Percentiles rank a stretch among this genome's conserved stretches.
phyloP scores from a whole-genome alignment of 345 rosid genomes.

The Linum trigynum region DNA sequence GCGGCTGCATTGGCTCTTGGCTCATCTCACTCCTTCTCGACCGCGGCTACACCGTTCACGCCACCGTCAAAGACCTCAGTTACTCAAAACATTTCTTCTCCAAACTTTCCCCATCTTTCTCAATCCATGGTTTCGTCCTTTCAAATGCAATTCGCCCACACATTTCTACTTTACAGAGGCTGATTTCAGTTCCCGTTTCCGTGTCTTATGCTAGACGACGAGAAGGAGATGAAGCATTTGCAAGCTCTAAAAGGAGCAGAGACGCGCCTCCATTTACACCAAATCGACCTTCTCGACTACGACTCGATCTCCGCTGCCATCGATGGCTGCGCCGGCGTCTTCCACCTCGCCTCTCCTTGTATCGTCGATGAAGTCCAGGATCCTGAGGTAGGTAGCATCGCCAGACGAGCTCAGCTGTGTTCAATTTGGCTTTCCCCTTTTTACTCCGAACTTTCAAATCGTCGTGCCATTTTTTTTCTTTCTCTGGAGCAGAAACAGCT shows the following conservation, averaged over 20 bases:
- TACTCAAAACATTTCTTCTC: slow-evolving; percentile 6
- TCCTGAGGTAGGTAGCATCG: slow-evolving; percentile 48
- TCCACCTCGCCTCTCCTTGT: slow-evolving; percentile 94
- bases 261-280: slow-evolving; percentile 69
- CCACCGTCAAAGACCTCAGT: slow-evolving; percentile 75
- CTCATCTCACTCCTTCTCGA: slow-evolving; percentile 64
- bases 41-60: slow-evolving; percentile 77
- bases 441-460: background rate
- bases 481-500: slow-evolving; percentile 45
- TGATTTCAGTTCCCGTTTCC: background rate
- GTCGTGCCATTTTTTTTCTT: background rate
- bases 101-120: background rate
- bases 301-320: slow-evolving; percentile 55
- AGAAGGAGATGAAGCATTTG: slow-evolving; percentile 74
- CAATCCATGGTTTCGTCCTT: background rate
- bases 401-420: background rate
- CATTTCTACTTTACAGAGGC: too few species aligned
- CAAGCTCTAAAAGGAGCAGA: slow-evolving; percentile 67
- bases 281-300: slow-evolving; percentile 76
- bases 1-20: slow-evolving; percentile 92
- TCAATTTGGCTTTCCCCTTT: background rate
- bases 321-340: slow-evolving; percentile 64
- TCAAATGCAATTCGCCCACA: background rate
- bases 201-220: slow-evolving; percentile 36
- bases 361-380: slow-evolving; percentile 61